phyloP scores from a whole-genome alignment of 108 stramenopile species.

The Stephanodiscus minutulus region DNA sequence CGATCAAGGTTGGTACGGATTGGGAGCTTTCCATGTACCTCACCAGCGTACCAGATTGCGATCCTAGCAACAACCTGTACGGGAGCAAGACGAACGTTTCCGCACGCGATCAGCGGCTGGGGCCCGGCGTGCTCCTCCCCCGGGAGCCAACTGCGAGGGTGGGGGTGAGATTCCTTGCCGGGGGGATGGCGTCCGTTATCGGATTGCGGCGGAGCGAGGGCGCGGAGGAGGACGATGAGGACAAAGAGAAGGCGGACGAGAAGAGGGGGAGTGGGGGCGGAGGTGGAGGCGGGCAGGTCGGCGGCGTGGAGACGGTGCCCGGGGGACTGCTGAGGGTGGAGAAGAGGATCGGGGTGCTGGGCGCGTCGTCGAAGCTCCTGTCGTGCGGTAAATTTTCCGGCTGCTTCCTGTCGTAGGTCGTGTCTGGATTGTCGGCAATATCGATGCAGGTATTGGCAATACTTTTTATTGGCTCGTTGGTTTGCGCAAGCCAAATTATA shows the following conservation, averaged over 20 bases:
- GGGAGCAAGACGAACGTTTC: constrained; percentile 73
- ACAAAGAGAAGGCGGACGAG: too few relatives aligned
- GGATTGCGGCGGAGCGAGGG: constrained; percentile 12
- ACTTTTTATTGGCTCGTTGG: too few relatives aligned
- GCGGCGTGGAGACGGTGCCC: constrained; percentile 26
- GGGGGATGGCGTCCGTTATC: constrained; percentile 46
- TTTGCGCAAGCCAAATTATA: too few relatives aligned
- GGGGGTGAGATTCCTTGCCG: constrained; percentile 49
- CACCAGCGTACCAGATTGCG: constrained; percentile 69
- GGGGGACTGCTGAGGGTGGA: constrained; percentile 76
- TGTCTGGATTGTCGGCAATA: too few relatives aligned
- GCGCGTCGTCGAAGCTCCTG: constrained; percentile 58
- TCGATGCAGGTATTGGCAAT: too few relatives aligned
- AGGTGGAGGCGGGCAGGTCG: too few relatives aligned
- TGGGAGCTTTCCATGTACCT: constrained; percentile 63
- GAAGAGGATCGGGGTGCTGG: constrained; percentile 70
- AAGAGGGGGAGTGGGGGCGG: constrained; percentile 23
- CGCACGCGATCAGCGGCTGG: constrained; percentile 56
- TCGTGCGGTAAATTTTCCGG: constrained; percentile 76
- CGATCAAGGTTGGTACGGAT: constrained; percentile 26
- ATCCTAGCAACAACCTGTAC: constrained; percentile 79
- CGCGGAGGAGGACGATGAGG: neutral
- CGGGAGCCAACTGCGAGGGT: constrained; percentile 55
- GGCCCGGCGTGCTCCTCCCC: constrained; percentile 61
- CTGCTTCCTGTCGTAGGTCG: neutral